Evolutionary conservation across 257 asterid genomes (phyloP), one percentile per base, ranked within the genome.

Genomic region (Handroanthus guayacan): DNA sequence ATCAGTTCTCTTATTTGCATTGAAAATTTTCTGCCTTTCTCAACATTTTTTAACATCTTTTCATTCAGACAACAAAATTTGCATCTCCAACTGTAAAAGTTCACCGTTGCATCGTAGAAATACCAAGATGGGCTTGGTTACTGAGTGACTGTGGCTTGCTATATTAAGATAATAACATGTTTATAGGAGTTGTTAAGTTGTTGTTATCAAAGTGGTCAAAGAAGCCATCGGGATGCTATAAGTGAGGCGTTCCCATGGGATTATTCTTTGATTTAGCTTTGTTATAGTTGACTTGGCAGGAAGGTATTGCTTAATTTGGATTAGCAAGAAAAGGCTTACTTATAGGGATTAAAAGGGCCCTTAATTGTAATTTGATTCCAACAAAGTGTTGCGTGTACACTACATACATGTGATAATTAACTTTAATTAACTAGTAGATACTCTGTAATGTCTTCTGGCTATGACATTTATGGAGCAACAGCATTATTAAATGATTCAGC

Each of bases 251-350:
- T 1, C 52, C 10, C 52, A 47, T 47, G 31, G 61, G 61, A 54
- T 11, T 54, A 14, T 13, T 54, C 17, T 18, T 18, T 54, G 31
- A 54, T 16, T n/a, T 54, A 16, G n/a, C 17, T 16, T n/a, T n/a
- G 17, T 12, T 2, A 58, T 39, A 62, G 44, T 62, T 62, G 68
- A 62, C 68, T 62, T 62, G 37, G 68, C 48, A 6, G 17, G 12
- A 36, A 20, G 67, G 9, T 62, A 37, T 38, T 31, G 11, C 2
- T 9, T 58, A 7, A 7, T 2, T 25, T 2, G 3, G 4, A 41
- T 56, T 17, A 56, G 11, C 67, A 62, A 38, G 48, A 38, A 62
- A 62, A 62, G 31, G 68, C 31, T 62, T 36, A 5, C 68, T 38
- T 38, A 10, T 6, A 37, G 25, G 34, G 48, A 37, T 62, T 14